Conservation (phyloP, 495 filamentous ascomycete species). For the Penicillium macrosclerotiorum region DNA sequence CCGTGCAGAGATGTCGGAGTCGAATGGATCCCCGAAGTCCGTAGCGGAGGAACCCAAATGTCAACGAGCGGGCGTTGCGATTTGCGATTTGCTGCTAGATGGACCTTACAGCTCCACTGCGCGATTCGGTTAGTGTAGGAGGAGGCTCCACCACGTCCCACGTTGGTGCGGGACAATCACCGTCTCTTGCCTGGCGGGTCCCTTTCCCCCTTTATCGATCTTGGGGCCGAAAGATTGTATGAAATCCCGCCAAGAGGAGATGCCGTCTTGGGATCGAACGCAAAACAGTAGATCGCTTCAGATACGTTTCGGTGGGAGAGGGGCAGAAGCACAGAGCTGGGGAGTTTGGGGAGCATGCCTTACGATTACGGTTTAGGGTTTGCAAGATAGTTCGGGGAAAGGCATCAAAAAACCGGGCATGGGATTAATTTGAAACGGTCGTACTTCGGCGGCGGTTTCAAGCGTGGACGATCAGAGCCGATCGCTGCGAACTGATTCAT, state of each 20-base stretch:
- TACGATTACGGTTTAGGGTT: background rate
- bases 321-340: no score
- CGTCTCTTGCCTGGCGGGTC: no score
- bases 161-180: background rate
- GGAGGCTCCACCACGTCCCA: conserved; percentile 4
- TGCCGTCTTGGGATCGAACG: no score
- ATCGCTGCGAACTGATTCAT: conserved; percentile 6
- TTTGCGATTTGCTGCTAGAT: conserved; percentile 5
- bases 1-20: conserved; percentile 5
- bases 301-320: background rate
- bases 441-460: conserved; percentile 24
- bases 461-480: conserved; percentile 10
- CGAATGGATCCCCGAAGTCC: conserved; percentile 11
- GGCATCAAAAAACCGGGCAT: background rate
- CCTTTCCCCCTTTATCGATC: conserved; percentile 8
- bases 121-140: conserved; percentile 10
- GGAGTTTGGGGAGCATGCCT: no score
- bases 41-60: conserved; percentile 1
- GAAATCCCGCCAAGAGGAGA: background rate
- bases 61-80: no score
- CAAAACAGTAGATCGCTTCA: conserved; percentile 5
- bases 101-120: background rate
- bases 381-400: background rate
- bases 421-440: conserved; percentile 20
- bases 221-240: background rate